Base-by-base conservation (phyloP, 805 yeast genomes). In the Candida vartiovaarae region DNA sequence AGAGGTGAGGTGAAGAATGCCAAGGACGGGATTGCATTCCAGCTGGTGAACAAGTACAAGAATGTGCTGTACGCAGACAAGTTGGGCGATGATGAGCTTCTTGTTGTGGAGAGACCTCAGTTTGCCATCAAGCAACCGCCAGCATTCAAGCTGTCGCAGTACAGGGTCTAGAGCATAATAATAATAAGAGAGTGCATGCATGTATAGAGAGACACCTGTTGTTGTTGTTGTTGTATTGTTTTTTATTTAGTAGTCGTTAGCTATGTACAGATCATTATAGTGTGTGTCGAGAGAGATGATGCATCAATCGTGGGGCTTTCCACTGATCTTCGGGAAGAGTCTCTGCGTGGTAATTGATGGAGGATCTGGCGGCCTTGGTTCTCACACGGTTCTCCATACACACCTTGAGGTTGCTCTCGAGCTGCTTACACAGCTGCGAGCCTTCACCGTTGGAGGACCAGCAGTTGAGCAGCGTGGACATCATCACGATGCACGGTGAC, bases 381-480 rank as follows among this genome's bases (percentile, higher is more conserved):
- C 53, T 55, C 29, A 60, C 50, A 51, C 59, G 59, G 15, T 59
- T 67, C 40, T 69, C 65, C 83, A 87, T 84, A 61, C 96, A 90
- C 10, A 65, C 64, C 58, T 86, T 86, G 60, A 89, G 74, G 48
- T 85, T 87, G 32, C 64, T 61, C 57, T 83, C 95, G 38, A 86
- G 64, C 6, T 68, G 70, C 25, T 73, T 68, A 65, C 98, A 90
- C 38, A 68, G 72, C 8, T 72, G 67, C 24, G 82, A 69, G 47
- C 93, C 90, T 63, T 88, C 95, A 39, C 95, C 91, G 65, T 87
- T 85, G 25, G 96, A 85, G 3, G 96, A 95, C 98, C 98, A 90
- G 68, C 98, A 90, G 71, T 84, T 86, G 54, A 90, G 70, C 62
- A 90, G 72, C 39, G 86, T 82, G 1, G 93, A 81, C 90, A 90